Conservation (phyloP, 2,329 filamentous ascomycete genomes). For the Verticillium alfalfae region DNA sequence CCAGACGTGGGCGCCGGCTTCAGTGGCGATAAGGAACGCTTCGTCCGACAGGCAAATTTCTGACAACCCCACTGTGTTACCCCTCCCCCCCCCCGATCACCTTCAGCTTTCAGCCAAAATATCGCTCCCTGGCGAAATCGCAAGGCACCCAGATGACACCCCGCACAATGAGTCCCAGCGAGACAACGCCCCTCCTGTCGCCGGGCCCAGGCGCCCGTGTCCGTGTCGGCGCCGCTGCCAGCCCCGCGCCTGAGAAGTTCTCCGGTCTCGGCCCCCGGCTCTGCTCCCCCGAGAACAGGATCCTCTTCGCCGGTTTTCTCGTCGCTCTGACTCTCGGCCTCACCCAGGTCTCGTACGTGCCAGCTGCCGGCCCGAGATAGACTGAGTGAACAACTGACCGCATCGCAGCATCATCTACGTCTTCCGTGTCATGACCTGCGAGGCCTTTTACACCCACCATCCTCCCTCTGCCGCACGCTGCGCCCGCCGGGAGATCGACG, state of each 20-base stretch:
- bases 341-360: slow-evolving; percentile 39
- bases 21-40: background rate
- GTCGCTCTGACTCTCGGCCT: slow-evolving; percentile 47
- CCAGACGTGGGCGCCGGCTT: background rate
- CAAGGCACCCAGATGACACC: background rate
- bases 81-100: background rate
- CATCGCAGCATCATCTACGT: slow-evolving; percentile 48
- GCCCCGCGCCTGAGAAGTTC: background rate
- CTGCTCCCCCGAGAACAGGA: slow-evolving; percentile 27
- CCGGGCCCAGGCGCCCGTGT: background rate
- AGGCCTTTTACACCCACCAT: slow-evolving; percentile 54
- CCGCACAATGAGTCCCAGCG: background rate
- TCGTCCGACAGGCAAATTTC: background rate
- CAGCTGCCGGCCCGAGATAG: background rate
- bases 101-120: too few relatives aligned
- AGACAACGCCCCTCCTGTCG: background rate
- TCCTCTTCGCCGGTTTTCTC: slow-evolving; percentile 54
- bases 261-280: background rate
- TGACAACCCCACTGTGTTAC: background rate
- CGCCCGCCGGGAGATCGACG: slow-evolving; percentile 55
- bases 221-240: background rate
- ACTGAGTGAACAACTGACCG: background rate
- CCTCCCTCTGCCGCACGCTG: slow-evolving; percentile 52
- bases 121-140: background rate
- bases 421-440: slow-evolving; percentile 67